Evolutionary conservation across 1,139 yeast species (phyloP), one percentile per base, ranked within the genome.

Genomic region (Pneumocystis murina): DNA sequence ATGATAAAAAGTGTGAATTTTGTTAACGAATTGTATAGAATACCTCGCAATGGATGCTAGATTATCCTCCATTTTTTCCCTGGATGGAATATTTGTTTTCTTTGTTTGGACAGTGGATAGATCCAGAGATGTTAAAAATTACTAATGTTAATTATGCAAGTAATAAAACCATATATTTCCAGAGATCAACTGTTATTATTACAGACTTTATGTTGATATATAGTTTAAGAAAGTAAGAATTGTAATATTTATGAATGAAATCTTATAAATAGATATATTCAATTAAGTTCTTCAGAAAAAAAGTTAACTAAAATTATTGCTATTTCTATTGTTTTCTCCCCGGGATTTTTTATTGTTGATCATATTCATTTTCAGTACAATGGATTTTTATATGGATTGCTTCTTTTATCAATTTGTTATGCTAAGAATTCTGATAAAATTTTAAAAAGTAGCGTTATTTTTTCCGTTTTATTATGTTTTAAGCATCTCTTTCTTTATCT

Each of bases 1-100:
- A 3, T 2, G 12, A 10, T 20, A 14, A 38, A 20, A 38, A 3
- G 12, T 36, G 17, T 5, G 3, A 59, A 5, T 28, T 17, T 35
- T n/a, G n/a, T 28, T 33, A 33, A 36, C 10, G 57, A 7, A 8
- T 28, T 61, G 12, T 20, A 10, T 12, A 41, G 59, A 57, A 41
- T 40, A 90, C 95, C 0, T 86, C 88, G 57, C 92, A 87, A 72
- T 92, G 98, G 97, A 92, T 98, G 0, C 76, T 94, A 62, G 98
- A 92, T 74, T 92, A 92, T 74, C 98, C 99, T 5, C 99, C 99
- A 0, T 88, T 90, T 71, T 92, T 92, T 74, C 98, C 98, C 0
- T 90, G 89, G 73, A 91, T 92, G 70, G 98, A 92, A 73, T 89
- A 91, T 86, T 58, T 79, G 0, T 73, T 92, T 64, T 80, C 96